phyloP scores from a whole-genome alignment of 371 early-diverging fungal species.

The Mucor circinelloides region DNA sequence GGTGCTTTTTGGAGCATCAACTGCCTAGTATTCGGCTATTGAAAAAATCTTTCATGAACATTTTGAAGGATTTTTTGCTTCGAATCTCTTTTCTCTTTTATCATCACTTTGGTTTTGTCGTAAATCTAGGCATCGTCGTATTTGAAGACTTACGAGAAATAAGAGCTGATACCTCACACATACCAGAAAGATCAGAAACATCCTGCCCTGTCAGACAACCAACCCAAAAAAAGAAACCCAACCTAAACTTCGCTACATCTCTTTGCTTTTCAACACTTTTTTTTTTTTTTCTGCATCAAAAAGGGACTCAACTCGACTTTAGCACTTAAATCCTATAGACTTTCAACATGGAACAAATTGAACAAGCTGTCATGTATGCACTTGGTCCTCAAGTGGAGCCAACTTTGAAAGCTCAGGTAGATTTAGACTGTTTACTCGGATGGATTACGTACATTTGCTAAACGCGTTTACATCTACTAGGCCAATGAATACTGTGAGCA shows the following conservation, averaged over 20 bases:
- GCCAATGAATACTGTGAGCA: slow-evolving; percentile 87
- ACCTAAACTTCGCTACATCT: background rate
- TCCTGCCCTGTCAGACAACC: background rate
- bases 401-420: slow-evolving; percentile 76
- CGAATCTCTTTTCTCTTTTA: background rate
- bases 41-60: background rate
- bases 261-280: background rate
- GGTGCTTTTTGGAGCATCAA: background rate
- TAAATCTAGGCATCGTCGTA: background rate
- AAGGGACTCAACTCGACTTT: background rate
- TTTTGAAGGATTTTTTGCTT: background rate
- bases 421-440: background rate
- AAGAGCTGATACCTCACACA: background rate
- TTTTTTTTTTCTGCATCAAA: background rate
- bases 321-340: background rate
- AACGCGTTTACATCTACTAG: slow-evolving; percentile 40
- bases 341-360: slow-evolving; percentile 76
- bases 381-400: slow-evolving; percentile 73
- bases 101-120: background rate
- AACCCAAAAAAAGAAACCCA: background rate
- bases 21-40: background rate
- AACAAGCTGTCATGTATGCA: slow-evolving; percentile 83
- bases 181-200: background rate
- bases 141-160: background rate
- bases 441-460: background rate